phyloP scores from a whole-genome alignment of 2,329 filamentous ascomycete genomes.

The Dactylellina parvicollis region DNA sequence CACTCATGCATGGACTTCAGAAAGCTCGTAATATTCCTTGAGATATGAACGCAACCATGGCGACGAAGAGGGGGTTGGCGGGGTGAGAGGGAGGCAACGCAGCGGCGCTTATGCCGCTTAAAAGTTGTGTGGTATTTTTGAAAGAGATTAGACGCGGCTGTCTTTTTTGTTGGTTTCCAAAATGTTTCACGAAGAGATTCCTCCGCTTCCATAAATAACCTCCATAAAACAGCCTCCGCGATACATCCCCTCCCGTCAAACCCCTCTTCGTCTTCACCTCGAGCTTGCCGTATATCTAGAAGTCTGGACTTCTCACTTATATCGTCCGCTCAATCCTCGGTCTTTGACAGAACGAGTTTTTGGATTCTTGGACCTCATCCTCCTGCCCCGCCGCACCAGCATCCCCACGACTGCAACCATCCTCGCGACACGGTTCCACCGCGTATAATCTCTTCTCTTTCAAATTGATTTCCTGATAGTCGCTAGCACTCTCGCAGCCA shows the following conservation, averaged over 20 bases:
- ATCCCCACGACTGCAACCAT: conserved; percentile 2
- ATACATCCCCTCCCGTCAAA: neutral
- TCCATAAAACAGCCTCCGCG: conserved; percentile 29
- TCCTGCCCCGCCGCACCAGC: neutral
- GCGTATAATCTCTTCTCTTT: neutral
- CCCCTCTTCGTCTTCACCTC: conserved; percentile 28
- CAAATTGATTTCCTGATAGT: neutral
- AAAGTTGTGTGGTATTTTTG: conserved; percentile 47
- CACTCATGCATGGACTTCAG: too few relatives aligned
- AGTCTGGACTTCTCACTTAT: conserved; percentile 51
- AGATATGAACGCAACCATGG: neutral
- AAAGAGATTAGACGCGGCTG: conserved; percentile 20
- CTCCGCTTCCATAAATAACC: conserved; percentile 46
- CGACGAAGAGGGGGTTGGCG: too few relatives aligned
- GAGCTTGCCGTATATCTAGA: conserved; percentile 18
- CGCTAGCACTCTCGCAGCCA: conserved; percentile 6
- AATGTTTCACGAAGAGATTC: conserved; percentile 45
- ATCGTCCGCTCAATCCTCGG: conserved; percentile 35
- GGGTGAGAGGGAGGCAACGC: conserved; percentile 16
- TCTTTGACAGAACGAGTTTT: conserved; percentile 53
- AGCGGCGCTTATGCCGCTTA: conserved; percentile 38
- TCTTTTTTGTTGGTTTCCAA: conserved; percentile 49
- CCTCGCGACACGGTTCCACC: neutral
- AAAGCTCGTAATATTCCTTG: too few relatives aligned
- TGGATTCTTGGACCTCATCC: conserved; percentile 38